Base-by-base conservation (phyloP, 768 basidiomycete species). In the Tubosaeta brunneosetosa region DNA sequence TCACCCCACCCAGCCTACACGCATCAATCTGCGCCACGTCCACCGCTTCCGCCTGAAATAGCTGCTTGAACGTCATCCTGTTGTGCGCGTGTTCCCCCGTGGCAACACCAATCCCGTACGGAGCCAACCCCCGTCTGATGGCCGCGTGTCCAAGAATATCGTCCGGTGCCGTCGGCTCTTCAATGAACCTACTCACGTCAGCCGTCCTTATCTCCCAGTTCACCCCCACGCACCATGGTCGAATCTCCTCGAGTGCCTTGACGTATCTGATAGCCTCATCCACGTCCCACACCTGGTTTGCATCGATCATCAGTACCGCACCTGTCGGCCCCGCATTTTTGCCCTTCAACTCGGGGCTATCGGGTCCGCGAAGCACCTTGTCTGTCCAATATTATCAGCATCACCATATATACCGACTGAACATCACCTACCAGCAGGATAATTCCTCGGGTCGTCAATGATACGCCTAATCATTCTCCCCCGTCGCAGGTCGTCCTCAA, bases 21-120 rank as follows among this genome's bases (percentile, higher is more conserved):
- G 88, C 88, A 71, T 95, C 55, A 38, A 97, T 93, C 66, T 95
- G 94, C 58, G 82, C 85, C 27, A 94, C 90, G 61, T 97, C 91
- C 67, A 94, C 89, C 4, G 92, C 91, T 19, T 90, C 83, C 0
- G 84, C 84, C 61, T 93, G 91, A 12, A 97, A 77, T 7, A 97
- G 76, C 67, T 95, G 94, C 73, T 95, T 95, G 80, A 95, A 95
- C n/a, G 88, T 79, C 79, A 94, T 91, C 46, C 89, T 80, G 70
- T 95, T 95, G 67, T 97, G 92, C 1, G 90, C 92, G 61, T 95
- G 93, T 73, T 97, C 94, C 26, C 92, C 94, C 0, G 94, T 95
- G 4, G 93, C 92, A 36, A 95, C 92, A 29, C 91, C 90, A 55
- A 95, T 94, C 1, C 86, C 85, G 63, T 85, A 69, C 8, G 84